Evolutionary conservation across 495 filamentous ascomycete genomes (phyloP).

Genomic region (Lichenothelia convexa): DNA sequence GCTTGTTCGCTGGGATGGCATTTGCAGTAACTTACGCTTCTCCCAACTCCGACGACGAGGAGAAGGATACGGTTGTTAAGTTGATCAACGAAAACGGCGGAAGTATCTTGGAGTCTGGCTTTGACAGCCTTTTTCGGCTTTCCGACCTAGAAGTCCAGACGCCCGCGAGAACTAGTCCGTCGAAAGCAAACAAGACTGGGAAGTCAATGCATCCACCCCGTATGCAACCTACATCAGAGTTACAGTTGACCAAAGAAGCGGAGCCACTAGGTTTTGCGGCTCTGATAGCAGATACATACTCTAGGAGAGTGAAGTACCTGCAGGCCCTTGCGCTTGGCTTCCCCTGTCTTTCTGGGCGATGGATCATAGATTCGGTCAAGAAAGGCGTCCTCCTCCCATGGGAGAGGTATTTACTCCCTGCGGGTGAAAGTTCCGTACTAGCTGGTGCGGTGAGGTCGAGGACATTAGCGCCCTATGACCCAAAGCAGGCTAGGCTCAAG

Average conservation of each 20-base stretch:
- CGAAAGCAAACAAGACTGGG: slow-evolving; percentile 7
- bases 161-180: slow-evolving; percentile 6
- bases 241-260: slow-evolving; percentile 32
- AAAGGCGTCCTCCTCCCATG: slow-evolving; percentile 47
- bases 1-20: slow-evolving; percentile 55
- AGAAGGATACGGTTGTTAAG: slow-evolving; percentile 22
- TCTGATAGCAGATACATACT: slow-evolving; percentile 72
- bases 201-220: slow-evolving; percentile 16
- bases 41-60: slow-evolving; percentile 29
- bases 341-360: slow-evolving; percentile 62
- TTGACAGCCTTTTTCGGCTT: slow-evolving; percentile 64
- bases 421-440: slow-evolving; percentile 62
- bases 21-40: slow-evolving; percentile 52
- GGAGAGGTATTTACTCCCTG: slow-evolving; percentile 66
- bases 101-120: slow-evolving; percentile 50
- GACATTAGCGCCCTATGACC: slow-evolving; percentile 38
- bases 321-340: slow-evolving; percentile 83
- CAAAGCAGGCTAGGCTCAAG: slow-evolving; percentile 27
- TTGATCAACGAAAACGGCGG: slow-evolving; percentile 49
- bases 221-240: too few species aligned
- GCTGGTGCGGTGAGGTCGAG: slow-evolving; percentile 63
- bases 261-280: slow-evolving; percentile 54
- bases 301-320: slow-evolving; percentile 82
- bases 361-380: slow-evolving; percentile 58
- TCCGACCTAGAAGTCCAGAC: slow-evolving; percentile 12